A percentile compares a stretch with the other conserved stretches of the same genome.
These are phyloP conservation scores for Digitaria exilis DNA, from an alignment of 202 grass and related monocot species.

Conservation along the genomic window DNA sequence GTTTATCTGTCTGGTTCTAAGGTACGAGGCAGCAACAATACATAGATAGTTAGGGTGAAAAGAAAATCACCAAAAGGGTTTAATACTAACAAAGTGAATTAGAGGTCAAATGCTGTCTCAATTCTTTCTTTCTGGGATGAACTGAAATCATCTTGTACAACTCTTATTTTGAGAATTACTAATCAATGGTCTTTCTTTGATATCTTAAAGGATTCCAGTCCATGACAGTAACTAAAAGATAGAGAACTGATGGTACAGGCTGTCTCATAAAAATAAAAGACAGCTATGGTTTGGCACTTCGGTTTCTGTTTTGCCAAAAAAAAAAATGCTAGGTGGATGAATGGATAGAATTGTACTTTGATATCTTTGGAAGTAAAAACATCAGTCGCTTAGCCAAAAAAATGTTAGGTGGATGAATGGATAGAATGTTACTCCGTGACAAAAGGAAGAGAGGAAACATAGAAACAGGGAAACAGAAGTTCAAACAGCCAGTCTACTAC, in stretches of 20 bases:
- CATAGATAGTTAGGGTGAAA: constrained; percentile 9
- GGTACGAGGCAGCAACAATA: neutral
- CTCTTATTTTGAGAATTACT: neutral
- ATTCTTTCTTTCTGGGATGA: neutral
- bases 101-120: neutral
- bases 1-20: constrained; percentile 12
- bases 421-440: neutral
- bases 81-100: neutral
- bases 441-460: neutral
- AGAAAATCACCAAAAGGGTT: constrained; percentile 21
- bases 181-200: neutral
- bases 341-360: no score
- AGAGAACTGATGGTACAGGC: neutral
- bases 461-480: constrained; percentile 1
- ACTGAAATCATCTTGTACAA: neutral
- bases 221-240: constrained; percentile 9
- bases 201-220: neutral
- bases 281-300: neutral
- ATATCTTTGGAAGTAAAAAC: constrained; percentile 17
- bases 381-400: constrained; percentile 33
- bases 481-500: neutral
- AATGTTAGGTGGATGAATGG: constrained; percentile 4
- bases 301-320: constrained; percentile 10
- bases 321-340: no score
- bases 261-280: constrained; percentile 1